Percentiles rank a stretch among this genome's conserved stretches.
Evolutionary conservation across 495 filamentous ascomycete species (phyloP).

Genomic region (Opeltia flavorubescens): DNA sequence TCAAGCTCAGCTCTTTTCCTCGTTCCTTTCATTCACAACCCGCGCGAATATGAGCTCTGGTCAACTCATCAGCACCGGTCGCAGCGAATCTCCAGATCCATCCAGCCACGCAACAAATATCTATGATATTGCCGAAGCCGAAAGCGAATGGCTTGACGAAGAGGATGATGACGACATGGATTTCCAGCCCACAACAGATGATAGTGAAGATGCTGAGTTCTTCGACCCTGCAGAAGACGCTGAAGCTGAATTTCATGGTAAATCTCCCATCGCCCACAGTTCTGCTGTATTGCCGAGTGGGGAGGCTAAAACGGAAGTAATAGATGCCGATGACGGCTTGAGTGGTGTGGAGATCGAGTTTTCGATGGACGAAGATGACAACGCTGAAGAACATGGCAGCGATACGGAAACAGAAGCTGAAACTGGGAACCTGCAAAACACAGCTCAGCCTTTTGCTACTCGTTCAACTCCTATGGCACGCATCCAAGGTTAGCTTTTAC

Average conservation of each 20-base stretch:
- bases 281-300: background rate
- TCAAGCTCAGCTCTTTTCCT: too few relatives aligned
- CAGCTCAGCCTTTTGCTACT: background rate
- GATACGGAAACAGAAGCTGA: slow-evolving; percentile 23
- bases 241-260: slow-evolving; percentile 31
- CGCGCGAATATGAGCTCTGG: background rate
- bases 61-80: background rate
- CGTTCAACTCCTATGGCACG: background rate
- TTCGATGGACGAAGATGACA: slow-evolving; percentile 26
- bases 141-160: slow-evolving; percentile 27
- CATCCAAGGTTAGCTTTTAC: slow-evolving; percentile 9
- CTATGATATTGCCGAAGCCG: slow-evolving; percentile 14
- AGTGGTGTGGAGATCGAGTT: slow-evolving; percentile 34
- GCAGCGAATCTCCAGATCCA: slow-evolving; percentile 11
- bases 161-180: slow-evolving; percentile 40
- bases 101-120: slow-evolving; percentile 13
- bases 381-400: slow-evolving; percentile 30
- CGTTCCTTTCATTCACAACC: too few relatives aligned
- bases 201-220: slow-evolving; percentile 24
- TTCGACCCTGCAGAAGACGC: slow-evolving; percentile 22
- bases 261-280: background rate
- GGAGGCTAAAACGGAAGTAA: background rate
- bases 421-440: too few relatives aligned
- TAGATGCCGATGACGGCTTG: slow-evolving; percentile 16
- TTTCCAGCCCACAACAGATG: slow-evolving; percentile 25